These are phyloP conservation scores for Eimeria falciformis DNA, from an alignment of 169 alveolate species.

Conservation along the genomic window DNA sequence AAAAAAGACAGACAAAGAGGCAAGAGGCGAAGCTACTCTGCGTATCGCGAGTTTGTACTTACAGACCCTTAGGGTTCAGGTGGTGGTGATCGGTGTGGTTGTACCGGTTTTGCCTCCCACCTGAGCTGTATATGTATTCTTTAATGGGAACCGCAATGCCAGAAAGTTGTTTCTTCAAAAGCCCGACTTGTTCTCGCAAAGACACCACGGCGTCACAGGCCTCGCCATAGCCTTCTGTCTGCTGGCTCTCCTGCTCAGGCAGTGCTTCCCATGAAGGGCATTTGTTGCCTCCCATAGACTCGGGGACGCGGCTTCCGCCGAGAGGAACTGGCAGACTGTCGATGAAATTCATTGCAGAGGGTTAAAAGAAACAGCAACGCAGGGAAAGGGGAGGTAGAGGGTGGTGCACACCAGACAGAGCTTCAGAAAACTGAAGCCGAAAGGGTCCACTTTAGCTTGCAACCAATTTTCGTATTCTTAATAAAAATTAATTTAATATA, in stretches of 20 bases:
- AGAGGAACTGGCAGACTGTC: slow-evolving; percentile 56
- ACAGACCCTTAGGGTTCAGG: too few relatives aligned
- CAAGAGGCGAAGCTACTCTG: background rate
- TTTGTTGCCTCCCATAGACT: slow-evolving; percentile 69
- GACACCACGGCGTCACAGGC: slow-evolving; percentile 51
- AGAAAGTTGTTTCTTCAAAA: slow-evolving; percentile 58
- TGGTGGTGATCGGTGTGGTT: too few relatives aligned
- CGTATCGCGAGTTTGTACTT: too few relatives aligned
- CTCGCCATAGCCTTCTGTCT: slow-evolving; percentile 54
- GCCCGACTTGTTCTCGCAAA: slow-evolving; percentile 56
- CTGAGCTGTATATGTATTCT: slow-evolving; percentile 62
- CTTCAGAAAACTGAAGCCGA: too few relatives aligned
- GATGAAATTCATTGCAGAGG: background rate
- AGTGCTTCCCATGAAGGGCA: slow-evolving; percentile 39
- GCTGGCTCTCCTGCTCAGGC: slow-evolving; percentile 52
- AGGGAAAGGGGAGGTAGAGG: background rate
- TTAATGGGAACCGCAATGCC: slow-evolving; percentile 61
- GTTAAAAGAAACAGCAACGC: background rate
- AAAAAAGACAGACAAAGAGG: background rate
- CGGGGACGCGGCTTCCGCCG: slow-evolving; percentile 73
- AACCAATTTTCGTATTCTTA: too few relatives aligned
- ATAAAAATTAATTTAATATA: too few relatives aligned
- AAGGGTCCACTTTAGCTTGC: background rate
- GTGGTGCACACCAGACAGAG: slow-evolving; percentile 8
- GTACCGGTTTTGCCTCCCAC: background rate